Evolutionary conservation across 23 red algal genomes (phyloP), one percentile per base, ranked within the genome.

Genomic region (Gracilariopsis chorda): DNA sequence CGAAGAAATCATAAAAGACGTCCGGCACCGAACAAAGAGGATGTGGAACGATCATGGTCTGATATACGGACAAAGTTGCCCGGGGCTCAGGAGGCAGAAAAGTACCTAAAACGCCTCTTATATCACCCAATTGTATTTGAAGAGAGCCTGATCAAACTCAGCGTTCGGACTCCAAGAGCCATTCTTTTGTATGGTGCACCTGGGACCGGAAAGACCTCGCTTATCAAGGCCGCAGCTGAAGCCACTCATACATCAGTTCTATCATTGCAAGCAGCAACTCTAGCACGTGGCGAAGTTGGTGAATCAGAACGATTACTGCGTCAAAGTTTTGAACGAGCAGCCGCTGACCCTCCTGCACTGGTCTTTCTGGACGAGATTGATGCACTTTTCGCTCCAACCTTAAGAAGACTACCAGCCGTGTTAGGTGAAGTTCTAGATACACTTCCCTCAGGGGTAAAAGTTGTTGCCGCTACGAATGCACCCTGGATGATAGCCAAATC

Each of bases 321-420:
- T 28, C 75, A 91, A n/a, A 65, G 87, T 27, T 99, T 99, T 55
- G 85, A 81, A 28, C 82, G 83, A 8, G 97, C 97, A 11, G 52
- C 82, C 11, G 90, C 90, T 70, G 90, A 86, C 17, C 29, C 80
- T 12, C 93, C 90, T 27, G 49, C 78, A 1, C 72, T 96, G 40
- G 71, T 99, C 20, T 96, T 99, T 76, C 84, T 99, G 24, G 97
- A 99, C 51, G 97, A 99, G 87, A 94, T 99, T 82, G 97, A 99
- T 69, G 93, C 97, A 17, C 84, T 99, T 21, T 94, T 94, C 52
- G 53, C 80, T 0, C 56, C 72, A 30, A 34, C 65, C 10, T n/a
- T 78, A 25, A 51, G 32, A 25, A 49, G 97, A 33, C 81, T 99
- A 79, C 93, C 90, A n/a, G 86, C 90, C 35, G 93, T 92, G 47